Percentiles rank a stretch among this genome's conserved stretches.
These are phyloP conservation scores for Guillardia theta DNA, from an alignment of 78 protist genomes.

Conservation along the genomic window DNA sequence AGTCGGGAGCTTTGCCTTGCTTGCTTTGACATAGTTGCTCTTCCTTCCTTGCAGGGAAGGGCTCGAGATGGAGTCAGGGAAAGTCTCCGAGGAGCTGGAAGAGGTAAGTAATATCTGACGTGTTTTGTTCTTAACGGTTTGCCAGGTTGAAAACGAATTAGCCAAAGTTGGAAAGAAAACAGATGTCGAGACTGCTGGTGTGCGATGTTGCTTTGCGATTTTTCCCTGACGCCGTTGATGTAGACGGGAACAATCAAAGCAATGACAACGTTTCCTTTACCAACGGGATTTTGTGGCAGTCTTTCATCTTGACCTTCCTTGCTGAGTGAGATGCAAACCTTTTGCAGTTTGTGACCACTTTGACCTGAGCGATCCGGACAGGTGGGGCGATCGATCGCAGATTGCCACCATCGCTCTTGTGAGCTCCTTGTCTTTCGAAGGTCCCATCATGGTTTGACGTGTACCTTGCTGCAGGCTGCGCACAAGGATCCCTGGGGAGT, in stretches of 20 bases:
- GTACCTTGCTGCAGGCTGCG: constrained; percentile 46
- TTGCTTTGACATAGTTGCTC: no score
- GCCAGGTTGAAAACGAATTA: not conserved
- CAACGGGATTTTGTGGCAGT: not conserved
- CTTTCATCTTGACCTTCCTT: constrained; percentile 74
- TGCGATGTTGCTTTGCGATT: no score
- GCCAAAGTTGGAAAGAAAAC: not conserved
- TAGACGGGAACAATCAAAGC: no score
- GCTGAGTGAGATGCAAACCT: no score
- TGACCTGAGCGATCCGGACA: no score
- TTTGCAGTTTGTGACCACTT: no score
- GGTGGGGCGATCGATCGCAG: constrained; percentile 91
- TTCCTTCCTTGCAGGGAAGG: no score
- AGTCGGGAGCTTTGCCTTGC: no score
- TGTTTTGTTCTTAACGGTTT: not conserved
- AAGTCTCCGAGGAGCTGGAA: constrained; percentile 55
- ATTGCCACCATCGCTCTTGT: constrained; percentile 63
- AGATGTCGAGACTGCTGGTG: not conserved
- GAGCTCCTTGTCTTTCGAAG: not conserved
- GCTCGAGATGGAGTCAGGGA: not conserved
- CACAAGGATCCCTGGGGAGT: constrained; percentile 69
- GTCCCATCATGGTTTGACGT: no score
- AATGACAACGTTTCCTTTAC: no score
- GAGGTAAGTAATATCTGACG: not conserved
- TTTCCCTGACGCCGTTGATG: no score